Evolutionary conservation across 2,329 filamentous ascomycete species (phyloP).

Genomic region (Fusarium burgessii): DNA sequence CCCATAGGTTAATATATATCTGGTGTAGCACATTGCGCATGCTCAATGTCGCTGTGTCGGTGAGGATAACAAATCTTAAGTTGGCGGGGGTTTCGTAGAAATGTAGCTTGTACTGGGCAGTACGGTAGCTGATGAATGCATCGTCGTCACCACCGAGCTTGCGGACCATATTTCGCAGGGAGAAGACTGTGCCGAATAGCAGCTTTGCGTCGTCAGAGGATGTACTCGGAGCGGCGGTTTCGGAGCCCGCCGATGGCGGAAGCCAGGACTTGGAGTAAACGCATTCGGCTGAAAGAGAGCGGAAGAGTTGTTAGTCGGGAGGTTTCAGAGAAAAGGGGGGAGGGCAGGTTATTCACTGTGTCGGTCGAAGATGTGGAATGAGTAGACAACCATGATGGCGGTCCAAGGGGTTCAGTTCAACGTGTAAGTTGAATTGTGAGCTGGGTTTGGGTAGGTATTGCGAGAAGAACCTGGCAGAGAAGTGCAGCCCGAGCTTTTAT

Average conservation of each 20-base stretch:
- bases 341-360: slow-evolving; percentile 76
- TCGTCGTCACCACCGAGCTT: slow-evolving; percentile 95
- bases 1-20: slow-evolving; percentile 98
- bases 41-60: slow-evolving; percentile 87
- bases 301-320: slow-evolving; percentile 30
- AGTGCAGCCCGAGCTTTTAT: neutral
- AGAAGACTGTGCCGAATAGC: slow-evolving; percentile 97
- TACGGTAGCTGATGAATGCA: slow-evolving; percentile 94
- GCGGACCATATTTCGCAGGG: slow-evolving; percentile 93
- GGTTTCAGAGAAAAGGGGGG: neutral
- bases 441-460: neutral
- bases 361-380: slow-evolving; percentile 98
- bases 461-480: neutral
- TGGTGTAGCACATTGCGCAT: slow-evolving; percentile 96
- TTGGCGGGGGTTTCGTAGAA: slow-evolving; percentile 98
- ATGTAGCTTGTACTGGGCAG: slow-evolving; percentile 95
- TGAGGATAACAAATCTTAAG: slow-evolving; percentile 96
- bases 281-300: slow-evolving; percentile 82
- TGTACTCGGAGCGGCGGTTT: slow-evolving; percentile 44
- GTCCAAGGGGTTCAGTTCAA: slow-evolving; percentile 12
- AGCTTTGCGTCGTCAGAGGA: slow-evolving; percentile 90
- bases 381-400: slow-evolving; percentile 87
- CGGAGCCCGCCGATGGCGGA: slow-evolving; percentile 56
- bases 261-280: slow-evolving; percentile 94
- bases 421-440: neutral